Evolutionary conservation across 495 filamentous ascomycete species (phyloP).

Genomic region (Gamarada debralockiae): DNA sequence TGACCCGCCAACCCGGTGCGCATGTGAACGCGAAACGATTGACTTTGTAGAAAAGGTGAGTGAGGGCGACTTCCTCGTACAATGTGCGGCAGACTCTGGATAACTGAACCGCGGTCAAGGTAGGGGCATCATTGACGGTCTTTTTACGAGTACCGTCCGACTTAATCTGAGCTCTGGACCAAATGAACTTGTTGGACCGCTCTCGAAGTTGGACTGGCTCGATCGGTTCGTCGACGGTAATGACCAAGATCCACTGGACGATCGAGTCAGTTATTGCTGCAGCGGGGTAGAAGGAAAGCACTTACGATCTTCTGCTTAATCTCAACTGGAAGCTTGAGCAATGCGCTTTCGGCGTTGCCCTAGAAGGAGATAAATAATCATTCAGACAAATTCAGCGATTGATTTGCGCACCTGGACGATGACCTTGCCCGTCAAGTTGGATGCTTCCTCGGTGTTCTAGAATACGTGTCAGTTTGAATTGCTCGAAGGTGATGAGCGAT

Average conservation of each 20-base stretch:
- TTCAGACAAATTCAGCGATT: not conserved
- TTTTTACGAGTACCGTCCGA: not conserved
- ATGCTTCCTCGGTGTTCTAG: too few relatives aligned
- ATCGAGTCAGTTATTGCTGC: too few relatives aligned
- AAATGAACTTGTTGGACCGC: slow-evolving; percentile 14
- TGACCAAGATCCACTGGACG: not conserved
- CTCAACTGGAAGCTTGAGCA: slow-evolving; percentile 8
- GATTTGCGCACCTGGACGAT: too few relatives aligned
- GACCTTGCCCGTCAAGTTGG: too few relatives aligned
- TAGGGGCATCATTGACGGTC: not conserved
- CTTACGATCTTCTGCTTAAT: slow-evolving; percentile 4
- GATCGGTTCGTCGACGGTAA: slow-evolving; percentile 6
- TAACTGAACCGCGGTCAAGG: slow-evolving; percentile 5
- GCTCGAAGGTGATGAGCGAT: too few relatives aligned
- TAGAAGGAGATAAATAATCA: not conserved
- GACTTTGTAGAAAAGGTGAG: slow-evolving; percentile 14
- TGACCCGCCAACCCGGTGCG: too few relatives aligned
- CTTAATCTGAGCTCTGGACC: not conserved
- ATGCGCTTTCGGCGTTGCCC: not conserved
- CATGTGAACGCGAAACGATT: slow-evolving; percentile 7
- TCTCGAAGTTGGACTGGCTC: slow-evolving; percentile 1
- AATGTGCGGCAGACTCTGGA: slow-evolving; percentile 9
- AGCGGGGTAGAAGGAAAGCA: too few relatives aligned
- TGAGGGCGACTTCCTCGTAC: slow-evolving; percentile 11
- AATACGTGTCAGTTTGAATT: too few relatives aligned